phyloP scores from a whole-genome alignment of 2,329 filamentous ascomycete species.

The Calonectria naviculata region DNA sequence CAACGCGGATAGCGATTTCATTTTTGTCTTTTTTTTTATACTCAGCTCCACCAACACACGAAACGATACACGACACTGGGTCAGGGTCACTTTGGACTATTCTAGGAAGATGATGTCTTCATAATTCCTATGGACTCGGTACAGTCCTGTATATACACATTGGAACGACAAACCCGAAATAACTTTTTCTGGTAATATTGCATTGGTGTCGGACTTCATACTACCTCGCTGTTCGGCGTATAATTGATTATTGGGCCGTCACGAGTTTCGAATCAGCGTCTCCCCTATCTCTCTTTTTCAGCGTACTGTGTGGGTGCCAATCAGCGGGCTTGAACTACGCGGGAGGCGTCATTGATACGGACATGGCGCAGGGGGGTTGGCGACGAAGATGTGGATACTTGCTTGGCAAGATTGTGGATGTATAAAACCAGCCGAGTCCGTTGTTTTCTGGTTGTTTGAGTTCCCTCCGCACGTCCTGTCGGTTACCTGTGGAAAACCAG shows the following conservation, averaged over 20 bases:
- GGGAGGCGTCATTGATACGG: slow-evolving; percentile 19
- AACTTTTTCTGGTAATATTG: slow-evolving; percentile 58
- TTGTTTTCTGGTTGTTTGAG: slow-evolving; percentile 32
- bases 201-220: slow-evolving; percentile 53
- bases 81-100: slow-evolving; percentile 47
- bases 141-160: slow-evolving; percentile 49
- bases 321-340: slow-evolving; percentile 9
- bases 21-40: slow-evolving; percentile 37
- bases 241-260: slow-evolving; percentile 38
- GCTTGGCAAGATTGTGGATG: slow-evolving; percentile 30
- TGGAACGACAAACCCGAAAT: slow-evolving; percentile 44
- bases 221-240: slow-evolving; percentile 44
- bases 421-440: slow-evolving; percentile 29
- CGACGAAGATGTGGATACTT: slow-evolving; percentile 26
- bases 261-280: slow-evolving; percentile 24
- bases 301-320: slow-evolving; percentile 19
- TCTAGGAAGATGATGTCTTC: slow-evolving; percentile 42
- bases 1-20: slow-evolving; percentile 33
- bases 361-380: slow-evolving; percentile 18
- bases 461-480: slow-evolving; percentile 15
- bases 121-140: slow-evolving; percentile 42
- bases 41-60: slow-evolving; percentile 37
- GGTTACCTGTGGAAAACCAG: slow-evolving; percentile 6
- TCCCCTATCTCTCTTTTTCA: slow-evolving; percentile 19
- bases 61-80: slow-evolving; percentile 42